Base-by-base conservation (phyloP, 2,329 filamentous ascomycete species). In the Paradendryphiella salina region DNA sequence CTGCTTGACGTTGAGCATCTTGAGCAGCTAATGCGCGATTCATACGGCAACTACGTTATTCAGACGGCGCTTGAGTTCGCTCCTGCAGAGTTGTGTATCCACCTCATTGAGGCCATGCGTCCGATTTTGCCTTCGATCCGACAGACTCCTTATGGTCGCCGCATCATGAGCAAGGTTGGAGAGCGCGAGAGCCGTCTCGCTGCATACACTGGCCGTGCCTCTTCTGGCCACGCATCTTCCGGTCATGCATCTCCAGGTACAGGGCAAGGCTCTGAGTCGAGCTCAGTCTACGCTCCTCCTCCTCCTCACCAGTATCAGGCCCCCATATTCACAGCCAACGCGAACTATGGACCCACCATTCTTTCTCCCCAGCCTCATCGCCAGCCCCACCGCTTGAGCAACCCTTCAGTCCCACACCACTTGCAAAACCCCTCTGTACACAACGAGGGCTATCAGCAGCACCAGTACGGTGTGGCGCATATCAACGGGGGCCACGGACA, bases 1-100 rank as follows among this genome's bases (percentile, higher is more conserved):
- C 86, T 99, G 69, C 79, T 87, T 41, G 71, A 76, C 7, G 82
- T 86, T 3, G 81, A 81, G 50, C 90, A 96, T 75, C 87, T 97
- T 56, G 91, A 96, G 66, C 87, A 87, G 59, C 85, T 96, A 61
- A 83, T 99, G 52, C 88, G 90, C 34, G 94, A 99, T 74, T 90
- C 88, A 0, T 99, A 90, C 69, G 94, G 90, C 72, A 99, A 99
- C 77, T 99, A 99, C 67, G 94, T 99, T 59, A 89, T 99, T 32
- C 94, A 99, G 79, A 99, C 94, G 32, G 92, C 94, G 21, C 66
- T 75, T 45, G 72, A 73, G 64, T 73, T 71, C 45, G 69, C 69
- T 35, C 69, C 63, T 6, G 55, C 66, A 5, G 69, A 70, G 10
- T 37, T 70, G 33, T 70, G 66, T 40, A 14, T 68, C 51, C 84